Evolutionary conservation across 2,329 filamentous ascomycete species (phyloP), one percentile per base, ranked within the genome.

Genomic region (Hypocrella siamensis): DNA sequence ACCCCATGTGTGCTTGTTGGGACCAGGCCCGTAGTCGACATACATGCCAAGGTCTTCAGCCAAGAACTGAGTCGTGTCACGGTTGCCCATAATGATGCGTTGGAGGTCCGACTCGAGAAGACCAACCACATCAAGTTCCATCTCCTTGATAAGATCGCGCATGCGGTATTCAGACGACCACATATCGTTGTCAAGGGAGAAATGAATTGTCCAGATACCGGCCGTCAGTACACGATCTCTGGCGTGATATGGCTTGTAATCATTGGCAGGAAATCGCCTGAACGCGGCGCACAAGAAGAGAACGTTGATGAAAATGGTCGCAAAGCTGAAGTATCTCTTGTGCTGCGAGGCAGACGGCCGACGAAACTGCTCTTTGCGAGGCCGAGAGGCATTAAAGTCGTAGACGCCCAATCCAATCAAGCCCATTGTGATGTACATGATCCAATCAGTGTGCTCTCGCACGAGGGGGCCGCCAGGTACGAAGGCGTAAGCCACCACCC

Each of bases 1-100:
- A 31, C 90, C 90, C 90, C 90, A 98, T 0, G 90, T 98, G 60
- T 98, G 90, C 61, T 96, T 98, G 68, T 98, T 93, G 6, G 90
- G 90, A 2, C 90, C 90, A 19, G 90, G 90, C 34, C 90, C 90
- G 47, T 85, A 94, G 60, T 98, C 90, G 31, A 92, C 86, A 49
- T 94, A 98, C 90, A 98, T 98, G 44, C 90, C 90, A 9, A 98
- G 69, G 42, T 98, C 86, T 52, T 96, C 88, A 15, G 90, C 86
- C 7, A 98, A 70, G 57, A 83, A 92, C 51, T 96, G 90, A 2
- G 90, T 94, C 7, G 83, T 80, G 52, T 98, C 90, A 42, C 90
- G 80, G 59, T 96, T 98, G 47, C 90, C 90, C 90, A 96, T 98
- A 63, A 98, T 98, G 58, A 98, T 93, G 43, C 88, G 82, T 59